These are phyloP conservation scores for Pouteria campechiana DNA, from an alignment of 179 eudicot species.

Conservation along the genomic window DNA sequence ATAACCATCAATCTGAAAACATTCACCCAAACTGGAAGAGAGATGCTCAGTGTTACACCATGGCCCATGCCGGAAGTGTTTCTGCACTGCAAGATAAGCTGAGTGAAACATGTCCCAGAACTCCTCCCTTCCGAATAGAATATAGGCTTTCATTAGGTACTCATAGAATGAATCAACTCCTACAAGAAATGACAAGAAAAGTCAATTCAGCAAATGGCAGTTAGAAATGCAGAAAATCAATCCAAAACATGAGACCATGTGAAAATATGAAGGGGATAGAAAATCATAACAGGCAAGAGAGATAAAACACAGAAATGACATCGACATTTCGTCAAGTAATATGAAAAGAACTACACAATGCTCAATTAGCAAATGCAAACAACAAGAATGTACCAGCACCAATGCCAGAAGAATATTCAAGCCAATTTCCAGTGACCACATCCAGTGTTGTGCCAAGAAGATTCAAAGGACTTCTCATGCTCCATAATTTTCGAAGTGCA, in stretches of 20 bases:
- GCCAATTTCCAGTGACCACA: constrained; percentile 81
- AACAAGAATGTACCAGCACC: constrained; percentile 76
- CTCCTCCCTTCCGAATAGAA: constrained; percentile 90
- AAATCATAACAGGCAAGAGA: too few species aligned
- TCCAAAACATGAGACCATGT: neutral
- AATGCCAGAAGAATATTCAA: constrained; percentile 84
- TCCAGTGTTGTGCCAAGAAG: constrained; percentile 92
- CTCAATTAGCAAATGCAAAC: too few species aligned
- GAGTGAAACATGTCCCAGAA: constrained; percentile 96
- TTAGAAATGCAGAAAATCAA: neutral
- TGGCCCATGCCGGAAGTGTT: constrained; percentile 87
- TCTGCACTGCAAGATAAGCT: constrained; percentile 87
- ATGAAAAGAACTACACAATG: too few species aligned
- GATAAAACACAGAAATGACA: too few species aligned
- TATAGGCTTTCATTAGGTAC: constrained; percentile 77
- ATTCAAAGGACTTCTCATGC: constrained; percentile 92
- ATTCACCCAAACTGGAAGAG: neutral
- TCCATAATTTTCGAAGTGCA: constrained; percentile 86
- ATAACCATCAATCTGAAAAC: too few species aligned
- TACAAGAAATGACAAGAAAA: constrained; percentile 12
- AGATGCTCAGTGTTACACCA: constrained; percentile 33
- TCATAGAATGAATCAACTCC: constrained; percentile 98
- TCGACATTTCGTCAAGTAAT: too few species aligned
- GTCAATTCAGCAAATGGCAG: neutral
- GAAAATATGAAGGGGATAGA: too few species aligned